Percentiles rank a stretch among this genome's conserved stretches.
Conservation (phyloP, 441 rosid genomes). For the Adansonia rubrostipa region DNA sequence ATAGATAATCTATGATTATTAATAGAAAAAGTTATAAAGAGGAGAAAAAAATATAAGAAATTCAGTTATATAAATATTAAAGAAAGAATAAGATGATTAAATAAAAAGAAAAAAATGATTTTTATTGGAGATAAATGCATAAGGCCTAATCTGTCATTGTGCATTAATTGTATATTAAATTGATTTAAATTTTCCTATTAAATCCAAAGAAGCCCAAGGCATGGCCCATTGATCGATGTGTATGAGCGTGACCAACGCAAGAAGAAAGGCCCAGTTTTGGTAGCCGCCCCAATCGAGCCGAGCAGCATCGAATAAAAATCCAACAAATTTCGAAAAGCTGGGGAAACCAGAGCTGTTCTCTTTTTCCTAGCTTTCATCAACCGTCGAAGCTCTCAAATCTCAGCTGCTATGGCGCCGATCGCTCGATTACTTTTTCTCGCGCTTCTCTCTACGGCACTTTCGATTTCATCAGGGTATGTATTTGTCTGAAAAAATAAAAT, state of each 20-base stretch:
- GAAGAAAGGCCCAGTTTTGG: neutral
- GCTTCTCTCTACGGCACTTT: constrained; percentile 35
- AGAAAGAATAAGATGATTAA: too few species aligned
- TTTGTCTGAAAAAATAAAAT: neutral
- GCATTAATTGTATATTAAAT: too few species aligned
- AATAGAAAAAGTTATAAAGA: too few species aligned
- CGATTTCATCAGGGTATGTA: constrained; percentile 43
- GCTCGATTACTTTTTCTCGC: constrained; percentile 33
- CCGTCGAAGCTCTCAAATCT: constrained; percentile 23
- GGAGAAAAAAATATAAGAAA: too few species aligned
- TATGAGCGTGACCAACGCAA: neutral
- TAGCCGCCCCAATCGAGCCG: neutral
- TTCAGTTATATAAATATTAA: too few species aligned
- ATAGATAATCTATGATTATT: too few species aligned
- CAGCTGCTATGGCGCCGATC: constrained; percentile 37
- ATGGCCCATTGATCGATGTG: neutral
- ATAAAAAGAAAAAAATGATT: too few species aligned
- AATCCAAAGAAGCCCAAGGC: neutral
- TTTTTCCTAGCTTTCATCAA: constrained; percentile 16
- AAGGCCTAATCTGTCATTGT: too few species aligned
- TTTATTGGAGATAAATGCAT: too few species aligned
- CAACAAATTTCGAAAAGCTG: neutral
- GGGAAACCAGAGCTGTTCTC: neutral
- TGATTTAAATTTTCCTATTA: neutral
- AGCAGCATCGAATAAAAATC: neutral